Base-by-base conservation (phyloP, 129 eudicot genomes). In the Heracleum sosnowskyi region DNA sequence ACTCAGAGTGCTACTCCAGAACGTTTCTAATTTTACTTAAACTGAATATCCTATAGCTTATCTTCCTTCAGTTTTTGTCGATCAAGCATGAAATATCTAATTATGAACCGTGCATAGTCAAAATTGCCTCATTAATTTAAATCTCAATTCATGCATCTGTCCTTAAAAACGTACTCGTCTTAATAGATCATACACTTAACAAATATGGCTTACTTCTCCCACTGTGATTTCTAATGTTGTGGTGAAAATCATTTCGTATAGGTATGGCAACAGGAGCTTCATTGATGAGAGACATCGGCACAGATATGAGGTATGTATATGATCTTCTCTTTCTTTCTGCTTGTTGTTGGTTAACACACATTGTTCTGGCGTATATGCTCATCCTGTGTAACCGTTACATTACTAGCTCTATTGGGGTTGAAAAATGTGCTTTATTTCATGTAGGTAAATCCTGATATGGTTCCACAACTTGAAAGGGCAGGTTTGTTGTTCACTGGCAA, bases 221-320 rank as follows among this genome's bases (percentile, higher is more conserved):
- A 70, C 40, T 3, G 29, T 70, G 44, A 70, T n/a, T 41, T 24
- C 51, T 71, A 36, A 76, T 20, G 63, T 37, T 66, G 24, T 75
- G 37, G 42, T 76, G 85, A 77, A 77, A 79, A 81, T 64, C 82
- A 74, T 78, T 75, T 82, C 39, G 79, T 40, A 63, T 86, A 93
- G 98, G 82, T 93, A 93, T 68, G 93, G 97, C 44, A 88, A 86
- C 73, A 76, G 72, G 84, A 93, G 80, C 79, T 91, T 79, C 81
- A 81, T 93, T 57, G 97, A 86, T 53, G 98, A 93, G 91, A 93
- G 98, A 80, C 98, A 93, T 85, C 92, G 98, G 53, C 98, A 93
- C 86, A 88, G 98, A 91, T 93, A 93, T 51, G 98, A 93, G 90
- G 98, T 93, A 82, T 28, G 82, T 53, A 75, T 31, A n/a, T 42